Evolutionary conservation across 306 rosid genomes (phyloP), one percentile per base, ranked within the genome.

Genomic region (Cicer yamashitae): DNA sequence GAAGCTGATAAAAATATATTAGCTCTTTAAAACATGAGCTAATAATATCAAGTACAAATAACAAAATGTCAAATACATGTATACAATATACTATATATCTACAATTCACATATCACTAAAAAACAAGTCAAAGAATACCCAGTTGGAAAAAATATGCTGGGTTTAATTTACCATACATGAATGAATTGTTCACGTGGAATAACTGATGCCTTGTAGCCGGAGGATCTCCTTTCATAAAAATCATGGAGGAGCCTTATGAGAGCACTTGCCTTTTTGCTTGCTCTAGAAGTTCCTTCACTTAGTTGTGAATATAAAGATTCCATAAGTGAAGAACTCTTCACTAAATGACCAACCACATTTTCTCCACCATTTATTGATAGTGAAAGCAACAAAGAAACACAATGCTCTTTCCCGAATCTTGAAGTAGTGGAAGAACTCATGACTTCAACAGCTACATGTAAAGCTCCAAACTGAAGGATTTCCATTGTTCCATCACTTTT

Each of bases 231-330:
- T 72, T 91, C 97, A 10, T 7, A 50, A 81, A 82, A 89, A 51
- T 86, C 90, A 57, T 94, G 96, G 56, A 91, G 88, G 79, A 89
- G 46, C 74, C 79, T 86, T 67, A 94, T 88, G 58, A 94, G 88
- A 84, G 87, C 73, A 85, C 88, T 84, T 6, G 94, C 91, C 79
- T 84, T 90, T 74, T 77, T 90, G 78, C 87, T 77, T 60, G 84
- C 89, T 74, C 91, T 67, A 61, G 84, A 84, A 8, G 98, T 85
- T 67, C 96, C 94, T 82, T 86, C 89, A 30, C 86, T 81, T 6
- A 92, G 63, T 72, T 82, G 61, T 34, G 86, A 86, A 83, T 92
- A 94, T 22, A 94, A 81, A 1, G 89, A 80, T 73, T 82, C 86
- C 91, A 92, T 94, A 0, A 92, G 88, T 44, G 86, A 79, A 71